These are phyloP conservation scores for Elasticomyces elasticus DNA, from an alignment of 495 filamentous ascomycete species.

Conservation along the genomic window DNA sequence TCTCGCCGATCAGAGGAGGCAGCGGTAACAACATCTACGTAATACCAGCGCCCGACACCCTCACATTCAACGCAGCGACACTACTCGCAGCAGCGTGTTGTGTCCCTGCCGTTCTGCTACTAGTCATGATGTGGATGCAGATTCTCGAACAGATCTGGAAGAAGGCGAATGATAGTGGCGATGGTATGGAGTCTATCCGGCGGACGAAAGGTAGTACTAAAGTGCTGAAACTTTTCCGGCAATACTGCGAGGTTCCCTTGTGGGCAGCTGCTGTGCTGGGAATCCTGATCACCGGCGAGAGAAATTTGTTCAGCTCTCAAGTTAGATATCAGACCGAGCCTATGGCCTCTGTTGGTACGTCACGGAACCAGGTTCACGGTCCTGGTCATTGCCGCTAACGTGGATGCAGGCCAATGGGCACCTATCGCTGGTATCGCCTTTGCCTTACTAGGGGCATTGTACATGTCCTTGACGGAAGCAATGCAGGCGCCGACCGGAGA, in stretches of 20 bases:
- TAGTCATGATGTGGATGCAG: constrained; percentile 50
- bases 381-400: not conserved
- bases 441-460: constrained; percentile 45
- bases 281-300: constrained; percentile 46
- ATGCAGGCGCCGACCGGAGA: not conserved
- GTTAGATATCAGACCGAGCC: constrained; percentile 47
- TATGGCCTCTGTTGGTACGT: constrained; percentile 43
- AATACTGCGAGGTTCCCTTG: constrained; percentile 43
- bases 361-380: not conserved
- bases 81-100: constrained; percentile 50
- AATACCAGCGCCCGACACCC: constrained; percentile 40
- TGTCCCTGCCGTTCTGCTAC: constrained; percentile 47
- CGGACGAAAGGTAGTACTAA: constrained; percentile 30
- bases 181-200: not conserved
- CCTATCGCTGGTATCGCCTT: constrained; percentile 45
- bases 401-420: constrained; percentile 42
- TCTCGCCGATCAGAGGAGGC: constrained; percentile 39
- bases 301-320: constrained; percentile 46
- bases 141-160: constrained; percentile 39
- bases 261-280: constrained; percentile 45
- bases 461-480: constrained; percentile 35
- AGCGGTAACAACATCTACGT: constrained; percentile 47
- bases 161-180: constrained; percentile 38
- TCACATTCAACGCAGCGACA: constrained; percentile 45
- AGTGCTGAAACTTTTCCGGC: constrained; percentile 37